Percentiles rank a stretch among this genome's conserved stretches.
These are phyloP conservation scores for Quercus parvula DNA, from an alignment of 306 rosid species.

Conservation along the genomic window DNA sequence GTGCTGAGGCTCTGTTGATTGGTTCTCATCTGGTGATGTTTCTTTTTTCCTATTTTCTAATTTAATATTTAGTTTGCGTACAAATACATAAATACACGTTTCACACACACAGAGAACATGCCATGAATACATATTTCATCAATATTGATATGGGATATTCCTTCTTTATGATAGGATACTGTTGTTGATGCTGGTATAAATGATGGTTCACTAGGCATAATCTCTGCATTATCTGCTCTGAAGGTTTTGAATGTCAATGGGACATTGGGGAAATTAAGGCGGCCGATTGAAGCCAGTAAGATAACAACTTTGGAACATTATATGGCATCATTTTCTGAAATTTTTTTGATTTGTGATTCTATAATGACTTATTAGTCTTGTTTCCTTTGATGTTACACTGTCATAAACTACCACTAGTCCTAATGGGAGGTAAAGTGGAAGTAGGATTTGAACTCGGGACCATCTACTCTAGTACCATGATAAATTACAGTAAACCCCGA, in stretches of 20 bases:
- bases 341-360: neutral
- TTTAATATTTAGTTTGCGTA: neutral
- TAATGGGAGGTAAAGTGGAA: too few species aligned
- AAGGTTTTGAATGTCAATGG: slow-evolving; percentile 61
- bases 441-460: too few species aligned
- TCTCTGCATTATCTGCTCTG: slow-evolving; percentile 78
- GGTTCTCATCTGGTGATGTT: slow-evolving; percentile 82
- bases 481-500: too few species aligned
- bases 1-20: slow-evolving; percentile 64
- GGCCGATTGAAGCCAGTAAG: slow-evolving; percentile 73
- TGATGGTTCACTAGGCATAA: slow-evolving; percentile 87
- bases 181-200: slow-evolving; percentile 91
- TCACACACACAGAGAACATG: neutral
- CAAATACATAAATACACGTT: neutral
- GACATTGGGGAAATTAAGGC: slow-evolving; percentile 52
- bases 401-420: neutral
- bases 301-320: neutral
- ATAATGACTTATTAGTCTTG: neutral
- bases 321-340: neutral
- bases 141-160: slow-evolving; percentile 11
- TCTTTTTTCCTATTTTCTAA: neutral
- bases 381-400: neutral
- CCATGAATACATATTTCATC: neutral
- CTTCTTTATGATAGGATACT: slow-evolving; percentile 56
- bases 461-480: too few species aligned